Percentiles rank a stretch among this genome's conserved stretches.
Evolutionary conservation across 2,329 filamentous ascomycete genomes (phyloP).

Genomic region (Emydomyces testavorans): DNA sequence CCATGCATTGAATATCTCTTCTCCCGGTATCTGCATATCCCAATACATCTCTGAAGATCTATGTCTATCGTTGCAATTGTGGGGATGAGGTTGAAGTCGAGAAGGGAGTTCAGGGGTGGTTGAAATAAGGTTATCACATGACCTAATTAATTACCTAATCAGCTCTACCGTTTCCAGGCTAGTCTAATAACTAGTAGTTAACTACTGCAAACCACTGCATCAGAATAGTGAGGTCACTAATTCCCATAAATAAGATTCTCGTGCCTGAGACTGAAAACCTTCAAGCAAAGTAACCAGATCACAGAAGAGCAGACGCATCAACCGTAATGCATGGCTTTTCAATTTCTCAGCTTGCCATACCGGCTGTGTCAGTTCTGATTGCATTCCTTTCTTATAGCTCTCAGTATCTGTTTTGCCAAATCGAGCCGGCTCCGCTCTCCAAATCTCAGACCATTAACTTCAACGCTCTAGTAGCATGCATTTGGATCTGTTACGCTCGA

Average conservation of each 20-base stretch:
- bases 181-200: too few species aligned
- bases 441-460: conserved; percentile 42
- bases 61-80: too few species aligned
- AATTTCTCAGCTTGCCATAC: conserved; percentile 40
- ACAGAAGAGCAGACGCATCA: neutral
- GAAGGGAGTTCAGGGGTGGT: neutral
- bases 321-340: conserved; percentile 22
- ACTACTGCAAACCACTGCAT: too few species aligned
- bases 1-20: too few species aligned
- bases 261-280: conserved; percentile 5
- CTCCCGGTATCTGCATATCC: too few species aligned
- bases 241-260: neutral
- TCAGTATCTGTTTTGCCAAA: conserved; percentile 45
- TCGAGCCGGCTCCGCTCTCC: conserved; percentile 45
- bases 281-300: neutral
- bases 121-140: conserved; percentile 6
- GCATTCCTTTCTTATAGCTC: conserved; percentile 49
- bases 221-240: neutral
- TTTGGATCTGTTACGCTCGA: conserved; percentile 49
- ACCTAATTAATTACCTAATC: too few species aligned
- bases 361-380: conserved; percentile 45
- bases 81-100: neutral
- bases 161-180: too few species aligned
- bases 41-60: too few species aligned
- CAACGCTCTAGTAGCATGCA: conserved; percentile 44